Evolutionary conservation across 73 alveolate species (phyloP).

Genomic region (Diophrys appendiculata): DNA sequence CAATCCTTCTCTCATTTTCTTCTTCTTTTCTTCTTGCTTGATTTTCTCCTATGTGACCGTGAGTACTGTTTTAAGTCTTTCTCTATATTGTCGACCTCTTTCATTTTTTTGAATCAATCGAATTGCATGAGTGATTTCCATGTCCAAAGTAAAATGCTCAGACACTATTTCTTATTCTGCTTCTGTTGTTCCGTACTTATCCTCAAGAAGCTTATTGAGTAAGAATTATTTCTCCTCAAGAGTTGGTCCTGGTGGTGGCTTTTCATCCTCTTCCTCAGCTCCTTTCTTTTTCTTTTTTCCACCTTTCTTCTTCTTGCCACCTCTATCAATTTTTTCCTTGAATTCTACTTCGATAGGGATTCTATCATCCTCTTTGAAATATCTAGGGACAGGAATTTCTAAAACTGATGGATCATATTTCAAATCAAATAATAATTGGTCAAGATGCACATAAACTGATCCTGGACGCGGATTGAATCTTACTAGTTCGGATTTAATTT

Average conservation of each 20-base stretch:
- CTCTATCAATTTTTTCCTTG: constrained; percentile 57
- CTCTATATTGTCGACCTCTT: constrained; percentile 87
- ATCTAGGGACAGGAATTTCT: constrained; percentile 95
- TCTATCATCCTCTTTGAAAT: constrained; percentile 86
- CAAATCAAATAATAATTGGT: constrained; percentile 91
- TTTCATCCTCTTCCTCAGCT: constrained; percentile 55
- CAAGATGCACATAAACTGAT: constrained; percentile 85
- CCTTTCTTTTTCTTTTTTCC: constrained; percentile 61
- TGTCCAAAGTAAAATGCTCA: constrained; percentile 64
- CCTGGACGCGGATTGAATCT: constrained; percentile 80
- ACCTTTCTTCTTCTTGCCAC: constrained; percentile 52
- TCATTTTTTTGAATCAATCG: constrained; percentile 85
- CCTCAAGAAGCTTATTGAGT: constrained; percentile 56
- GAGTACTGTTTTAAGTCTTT: constrained; percentile 52
- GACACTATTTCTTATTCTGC: constrained; percentile 76
- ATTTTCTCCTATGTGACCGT: background rate
- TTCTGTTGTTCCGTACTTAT: constrained; percentile 66
- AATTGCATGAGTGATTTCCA: constrained; percentile 66
- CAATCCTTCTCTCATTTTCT: background rate
- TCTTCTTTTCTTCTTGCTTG: background rate
- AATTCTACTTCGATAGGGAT: constrained; percentile 63
- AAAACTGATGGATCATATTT: constrained; percentile 89
- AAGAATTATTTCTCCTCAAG: constrained; percentile 73
- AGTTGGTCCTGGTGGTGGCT: constrained; percentile 67
- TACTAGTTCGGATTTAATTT: constrained; percentile 88